Percentiles rank a stretch among this genome's conserved stretches.
These are phyloP conservation scores for Nemania diffusa DNA, from an alignment of 2,329 filamentous ascomycete genomes.

Conservation along the genomic window DNA sequence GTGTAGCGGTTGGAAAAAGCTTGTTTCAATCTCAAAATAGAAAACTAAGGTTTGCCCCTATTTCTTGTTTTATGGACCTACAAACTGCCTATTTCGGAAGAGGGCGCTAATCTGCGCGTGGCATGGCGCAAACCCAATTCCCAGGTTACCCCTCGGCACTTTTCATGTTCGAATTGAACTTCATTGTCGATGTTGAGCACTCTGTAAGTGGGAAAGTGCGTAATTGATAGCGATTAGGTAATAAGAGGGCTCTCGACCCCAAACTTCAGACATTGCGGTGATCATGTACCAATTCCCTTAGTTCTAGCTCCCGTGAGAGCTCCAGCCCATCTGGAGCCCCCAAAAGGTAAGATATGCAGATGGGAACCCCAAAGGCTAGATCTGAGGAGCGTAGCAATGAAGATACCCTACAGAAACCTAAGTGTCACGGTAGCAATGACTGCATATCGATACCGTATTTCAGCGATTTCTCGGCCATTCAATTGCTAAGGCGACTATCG, in stretches of 20 bases:
- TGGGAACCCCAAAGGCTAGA: background rate
- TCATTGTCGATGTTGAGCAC: too few species aligned
- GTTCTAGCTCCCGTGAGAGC: background rate
- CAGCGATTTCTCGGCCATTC: background rate
- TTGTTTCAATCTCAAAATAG: slow-evolving; percentile 18
- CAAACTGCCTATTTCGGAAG: background rate
- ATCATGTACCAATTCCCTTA: background rate
- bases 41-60: background rate
- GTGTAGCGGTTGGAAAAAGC: slow-evolving; percentile 12
- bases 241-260: too few species aligned
- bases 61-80: background rate
- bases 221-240: too few species aligned
- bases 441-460: background rate
- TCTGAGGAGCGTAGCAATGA: background rate
- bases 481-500: background rate
- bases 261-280: too few species aligned
- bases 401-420: background rate
- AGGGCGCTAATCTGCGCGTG: too few species aligned
- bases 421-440: background rate
- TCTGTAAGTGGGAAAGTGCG: too few species aligned
- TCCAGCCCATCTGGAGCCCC: background rate
- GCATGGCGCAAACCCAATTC: too few species aligned
- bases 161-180: too few species aligned
- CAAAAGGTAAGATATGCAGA: too few species aligned
- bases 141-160: too few species aligned